A percentile compares a stretch with the other conserved stretches of the same genome.
These are phyloP conservation scores for Camellia granthamiana DNA, from an alignment of 148 eudicot genomes.

Conservation along the genomic window DNA sequence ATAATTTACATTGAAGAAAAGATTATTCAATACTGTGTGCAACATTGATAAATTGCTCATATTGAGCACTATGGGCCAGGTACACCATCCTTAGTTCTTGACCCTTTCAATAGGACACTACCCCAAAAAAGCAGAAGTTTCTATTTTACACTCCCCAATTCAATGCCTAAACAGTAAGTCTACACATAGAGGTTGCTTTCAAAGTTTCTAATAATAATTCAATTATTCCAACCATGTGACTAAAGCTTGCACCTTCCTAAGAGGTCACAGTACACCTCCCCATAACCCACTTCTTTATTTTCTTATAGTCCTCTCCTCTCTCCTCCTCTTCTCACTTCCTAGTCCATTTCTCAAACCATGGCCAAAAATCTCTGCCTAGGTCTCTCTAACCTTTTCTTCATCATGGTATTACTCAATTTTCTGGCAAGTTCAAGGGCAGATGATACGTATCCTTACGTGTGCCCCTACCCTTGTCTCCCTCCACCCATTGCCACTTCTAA, in stretches of 20 bases:
- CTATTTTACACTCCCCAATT: conserved; percentile 1
- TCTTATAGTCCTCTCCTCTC: background rate
- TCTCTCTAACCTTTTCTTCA: background rate
- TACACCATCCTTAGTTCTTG: conserved; percentile 4
- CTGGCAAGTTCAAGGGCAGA: conserved; percentile 5
- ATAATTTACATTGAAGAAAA: too few relatives aligned
- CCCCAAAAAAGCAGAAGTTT: background rate
- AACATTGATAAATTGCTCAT: too few relatives aligned
- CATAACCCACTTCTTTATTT: conserved; percentile 12
- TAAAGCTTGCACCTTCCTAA: conserved; percentile 15
- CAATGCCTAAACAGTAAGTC: background rate
- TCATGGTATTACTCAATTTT: background rate
- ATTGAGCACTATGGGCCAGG: background rate
- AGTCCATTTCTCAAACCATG: background rate
- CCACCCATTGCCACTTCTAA: background rate
- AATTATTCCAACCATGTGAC: conserved; percentile 15
- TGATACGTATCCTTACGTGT: background rate
- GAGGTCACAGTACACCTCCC: background rate
- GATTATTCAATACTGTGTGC: too few relatives aligned
- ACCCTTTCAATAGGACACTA: background rate
- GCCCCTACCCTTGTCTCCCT: conserved; percentile 12
- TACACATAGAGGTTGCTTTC: conserved; percentile 12
- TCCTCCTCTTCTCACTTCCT: background rate
- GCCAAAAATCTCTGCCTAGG: conserved; percentile 6
- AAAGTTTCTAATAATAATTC: conserved; percentile 10